These are phyloP conservation scores for Aspergillus ostianus DNA, from an alignment of 495 filamentous ascomycete genomes.

Conservation along the genomic window DNA sequence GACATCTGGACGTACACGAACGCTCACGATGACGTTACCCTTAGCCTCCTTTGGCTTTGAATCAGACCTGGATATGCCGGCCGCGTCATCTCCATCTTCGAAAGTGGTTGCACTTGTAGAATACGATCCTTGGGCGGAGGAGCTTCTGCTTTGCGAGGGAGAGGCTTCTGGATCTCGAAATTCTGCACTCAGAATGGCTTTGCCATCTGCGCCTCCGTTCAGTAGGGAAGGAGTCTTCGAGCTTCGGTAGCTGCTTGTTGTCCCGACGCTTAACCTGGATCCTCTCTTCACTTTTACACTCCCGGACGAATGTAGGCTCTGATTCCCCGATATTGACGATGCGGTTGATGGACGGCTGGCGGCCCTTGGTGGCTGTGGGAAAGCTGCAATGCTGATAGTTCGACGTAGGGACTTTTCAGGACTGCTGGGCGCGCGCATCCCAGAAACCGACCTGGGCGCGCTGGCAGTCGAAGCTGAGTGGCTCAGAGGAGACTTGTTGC, in stretches of 20 bases:
- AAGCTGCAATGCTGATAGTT: conserved; percentile 85
- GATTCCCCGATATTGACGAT: conserved; percentile 34
- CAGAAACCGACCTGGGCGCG: conserved; percentile 41
- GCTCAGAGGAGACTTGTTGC: conserved; percentile 47
- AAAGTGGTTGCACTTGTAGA: conserved; percentile 87
- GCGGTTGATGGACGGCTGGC: conserved; percentile 47
- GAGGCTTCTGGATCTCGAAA: conserved; percentile 71
- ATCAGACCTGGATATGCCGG: conserved; percentile 31
- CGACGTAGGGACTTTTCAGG: conserved; percentile 70
- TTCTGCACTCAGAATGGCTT: conserved; percentile 59
- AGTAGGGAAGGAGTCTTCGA: conserved; percentile 70
- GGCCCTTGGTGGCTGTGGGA: conserved; percentile 81
- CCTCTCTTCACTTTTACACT: conserved; percentile 33
- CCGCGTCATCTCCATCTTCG: conserved; percentile 56
- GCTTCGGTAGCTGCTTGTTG: conserved; percentile 47
- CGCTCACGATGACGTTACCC: conserved; percentile 95
- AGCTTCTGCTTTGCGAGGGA: conserved; percentile 82
- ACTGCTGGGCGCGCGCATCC: conserved; percentile 34
- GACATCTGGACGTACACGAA: conserved; percentile 84
- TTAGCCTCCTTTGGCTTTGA: conserved; percentile 63
- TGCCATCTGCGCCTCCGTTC: conserved; percentile 73
- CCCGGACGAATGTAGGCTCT: conserved; percentile 26
- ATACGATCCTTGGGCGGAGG: conserved; percentile 85
- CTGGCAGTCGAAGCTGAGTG: conserved; percentile 41
- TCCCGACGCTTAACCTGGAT: conserved; percentile 41